These are phyloP conservation scores for Aplosporella prunicola DNA, from an alignment of 2,329 filamentous ascomycete species.

Conservation along the genomic window DNA sequence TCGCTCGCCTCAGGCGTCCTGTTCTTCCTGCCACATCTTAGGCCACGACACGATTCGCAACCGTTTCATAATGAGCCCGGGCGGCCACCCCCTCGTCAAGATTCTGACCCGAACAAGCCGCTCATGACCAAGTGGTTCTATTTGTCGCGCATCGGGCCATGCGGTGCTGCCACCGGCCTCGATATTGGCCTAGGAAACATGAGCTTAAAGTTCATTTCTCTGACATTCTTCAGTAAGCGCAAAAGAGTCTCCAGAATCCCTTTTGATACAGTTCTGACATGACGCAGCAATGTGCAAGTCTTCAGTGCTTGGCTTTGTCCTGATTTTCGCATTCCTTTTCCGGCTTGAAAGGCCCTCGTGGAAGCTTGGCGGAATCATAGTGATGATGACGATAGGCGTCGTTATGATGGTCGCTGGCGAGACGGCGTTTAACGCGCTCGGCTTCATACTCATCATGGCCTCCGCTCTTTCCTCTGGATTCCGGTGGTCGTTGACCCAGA, in stretches of 20 bases:
- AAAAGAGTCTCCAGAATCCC: conserved; percentile 17
- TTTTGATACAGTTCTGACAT: conserved; percentile 4
- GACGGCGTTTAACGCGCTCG: conserved; percentile 74
- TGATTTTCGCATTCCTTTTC: conserved; percentile 91
- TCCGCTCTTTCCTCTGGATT: conserved; percentile 95
- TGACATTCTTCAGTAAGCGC: conserved; percentile 74
- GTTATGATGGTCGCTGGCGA: conserved; percentile 98
- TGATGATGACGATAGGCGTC: conserved; percentile 84
- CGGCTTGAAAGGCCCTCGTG: conserved; percentile 79
- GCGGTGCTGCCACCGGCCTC: conserved; percentile 82
- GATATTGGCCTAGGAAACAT: conserved; percentile 96
- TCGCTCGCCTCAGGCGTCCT: conserved; percentile 66
- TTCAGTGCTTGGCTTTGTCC: conserved; percentile 86
- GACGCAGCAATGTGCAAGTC: conserved; percentile 84
- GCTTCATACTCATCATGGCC: conserved; percentile 85
- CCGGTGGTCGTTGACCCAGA: conserved; percentile 97
- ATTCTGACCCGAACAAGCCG: conserved; percentile 40
- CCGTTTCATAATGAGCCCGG: conserved; percentile 18
- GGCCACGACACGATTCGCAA: conserved; percentile 50
- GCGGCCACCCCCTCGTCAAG: conserved; percentile 16
- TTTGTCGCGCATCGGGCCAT: conserved; percentile 80
- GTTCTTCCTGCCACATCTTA: conserved; percentile 70
- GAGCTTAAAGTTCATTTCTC: conserved; percentile 87
- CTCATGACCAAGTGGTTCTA: conserved; percentile 88
- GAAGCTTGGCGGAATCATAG: conserved; percentile 78